Evolutionary conservation across 495 filamentous ascomycete genomes (phyloP).

Genomic region (Xylaria grammica): DNA sequence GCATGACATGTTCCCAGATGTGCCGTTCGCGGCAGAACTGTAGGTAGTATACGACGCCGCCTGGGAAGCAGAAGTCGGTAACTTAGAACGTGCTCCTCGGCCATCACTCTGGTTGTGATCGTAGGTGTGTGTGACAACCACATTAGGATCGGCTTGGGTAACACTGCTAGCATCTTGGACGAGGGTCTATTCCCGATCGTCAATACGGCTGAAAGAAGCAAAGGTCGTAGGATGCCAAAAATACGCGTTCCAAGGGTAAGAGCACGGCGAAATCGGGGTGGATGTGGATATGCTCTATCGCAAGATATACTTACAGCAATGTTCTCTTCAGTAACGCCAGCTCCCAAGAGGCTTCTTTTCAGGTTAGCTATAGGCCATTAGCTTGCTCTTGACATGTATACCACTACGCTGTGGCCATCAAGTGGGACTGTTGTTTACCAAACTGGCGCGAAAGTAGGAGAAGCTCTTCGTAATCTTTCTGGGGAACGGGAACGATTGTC

Average conservation of each 20-base stretch:
- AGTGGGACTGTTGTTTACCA: constrained; percentile 31
- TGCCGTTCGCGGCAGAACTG: not conserved
- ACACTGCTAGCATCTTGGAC: constrained; percentile 51
- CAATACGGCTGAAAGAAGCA: constrained; percentile 1
- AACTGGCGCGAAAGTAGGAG: constrained; percentile 37
- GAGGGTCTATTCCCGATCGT: constrained; percentile 47
- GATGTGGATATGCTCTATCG: not conserved
- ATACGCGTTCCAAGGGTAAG: not conserved
- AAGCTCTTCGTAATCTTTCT: constrained; percentile 42
- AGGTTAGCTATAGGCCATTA: constrained; percentile 58
- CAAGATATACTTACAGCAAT: constrained; percentile 55
- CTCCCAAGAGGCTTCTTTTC: constrained; percentile 63
- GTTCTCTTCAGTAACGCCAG: constrained; percentile 65
- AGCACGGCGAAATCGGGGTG: not conserved
- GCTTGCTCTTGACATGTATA: not conserved
- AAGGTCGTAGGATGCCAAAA: not conserved
- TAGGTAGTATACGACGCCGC: constrained; percentile 6
- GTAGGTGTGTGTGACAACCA: constrained; percentile 20
- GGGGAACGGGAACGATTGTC: constrained; percentile 31
- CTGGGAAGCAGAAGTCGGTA: not conserved
- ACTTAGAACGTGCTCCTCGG: constrained; percentile 33
- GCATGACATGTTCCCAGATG: constrained; percentile 5
- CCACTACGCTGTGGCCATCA: not conserved
- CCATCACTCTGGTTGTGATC: constrained; percentile 33
- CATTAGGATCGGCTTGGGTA: constrained; percentile 26